phyloP scores from a whole-genome alignment of 768 basidiomycete species.

The Phylloporus sp. region DNA sequence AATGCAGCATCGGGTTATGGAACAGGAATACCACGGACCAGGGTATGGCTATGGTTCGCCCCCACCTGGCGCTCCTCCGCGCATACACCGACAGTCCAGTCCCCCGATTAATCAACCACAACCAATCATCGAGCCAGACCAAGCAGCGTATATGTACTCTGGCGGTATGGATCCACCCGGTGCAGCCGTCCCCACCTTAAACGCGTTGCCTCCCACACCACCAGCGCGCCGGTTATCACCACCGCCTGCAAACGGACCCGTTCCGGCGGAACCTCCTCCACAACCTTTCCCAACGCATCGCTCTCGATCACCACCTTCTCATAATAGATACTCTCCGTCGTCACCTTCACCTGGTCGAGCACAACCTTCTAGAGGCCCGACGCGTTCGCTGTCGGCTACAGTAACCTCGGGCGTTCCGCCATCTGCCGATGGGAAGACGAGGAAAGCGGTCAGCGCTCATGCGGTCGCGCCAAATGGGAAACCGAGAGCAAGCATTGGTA shows the following conservation, averaged over 20 bases:
- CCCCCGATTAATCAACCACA: conserved; percentile 28
- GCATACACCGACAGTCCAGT: conserved; percentile 25
- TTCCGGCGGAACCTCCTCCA: conserved; percentile 17
- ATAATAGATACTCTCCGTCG: conserved; percentile 35
- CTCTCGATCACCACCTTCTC: conserved; percentile 54
- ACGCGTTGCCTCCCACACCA: conserved; percentile 22
- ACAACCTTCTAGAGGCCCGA: conserved; percentile 39
- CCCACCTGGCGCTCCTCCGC: conserved; percentile 23
- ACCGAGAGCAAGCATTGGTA: conserved; percentile 38
- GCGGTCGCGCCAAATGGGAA: conserved; percentile 45
- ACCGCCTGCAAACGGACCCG: conserved; percentile 25
- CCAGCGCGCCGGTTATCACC: conserved; percentile 24
- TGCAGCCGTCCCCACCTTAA: conserved; percentile 44
- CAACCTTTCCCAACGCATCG: conserved; percentile 36
- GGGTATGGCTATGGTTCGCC: conserved; percentile 24
- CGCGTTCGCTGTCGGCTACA: conserved; percentile 72
- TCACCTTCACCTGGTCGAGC: conserved; percentile 21
- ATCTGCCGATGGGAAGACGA: conserved; percentile 47
- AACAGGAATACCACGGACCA: conserved; percentile 70
- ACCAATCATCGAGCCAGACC: conserved; percentile 29
- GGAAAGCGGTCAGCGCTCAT: conserved; percentile 67
- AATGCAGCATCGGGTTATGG: conserved; percentile 90
- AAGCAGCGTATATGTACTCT: conserved; percentile 19
- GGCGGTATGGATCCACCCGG: conserved; percentile 44
- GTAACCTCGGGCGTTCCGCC: conserved; percentile 38